phyloP scores from a whole-genome alignment of 108 stramenopile species.

The Aureococcus anophagefferens region DNA sequence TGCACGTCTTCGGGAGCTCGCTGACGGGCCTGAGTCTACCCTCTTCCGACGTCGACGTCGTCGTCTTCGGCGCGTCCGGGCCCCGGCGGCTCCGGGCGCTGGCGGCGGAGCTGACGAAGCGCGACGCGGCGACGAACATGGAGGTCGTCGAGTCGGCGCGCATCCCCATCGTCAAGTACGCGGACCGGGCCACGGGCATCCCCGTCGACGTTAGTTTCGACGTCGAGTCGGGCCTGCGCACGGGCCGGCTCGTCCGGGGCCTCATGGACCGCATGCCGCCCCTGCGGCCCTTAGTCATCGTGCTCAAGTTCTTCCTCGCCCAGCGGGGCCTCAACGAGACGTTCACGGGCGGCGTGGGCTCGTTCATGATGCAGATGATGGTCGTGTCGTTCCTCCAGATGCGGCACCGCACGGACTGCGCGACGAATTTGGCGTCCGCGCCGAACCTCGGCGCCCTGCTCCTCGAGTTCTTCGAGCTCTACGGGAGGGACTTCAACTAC shows the following conservation, averaged over 20 bases:
- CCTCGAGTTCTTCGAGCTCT: slow-evolving; percentile 82
- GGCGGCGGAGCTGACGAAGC: background rate
- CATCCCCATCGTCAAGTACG: slow-evolving; percentile 91
- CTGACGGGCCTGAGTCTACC: slow-evolving; percentile 23
- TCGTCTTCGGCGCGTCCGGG: slow-evolving; percentile 1
- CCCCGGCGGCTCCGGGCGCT: background rate
- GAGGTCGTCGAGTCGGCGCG: slow-evolving; percentile 74
- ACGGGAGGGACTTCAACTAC: slow-evolving; percentile 80
- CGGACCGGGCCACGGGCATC: slow-evolving; percentile 58
- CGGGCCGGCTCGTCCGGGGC: slow-evolving; percentile 61
- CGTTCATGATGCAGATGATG: slow-evolving; percentile 78
- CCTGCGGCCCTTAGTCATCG: slow-evolving; percentile 76
- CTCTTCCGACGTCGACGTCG: slow-evolving; percentile 14
- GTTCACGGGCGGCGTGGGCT: slow-evolving; percentile 84
- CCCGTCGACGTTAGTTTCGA: slow-evolving; percentile 78
- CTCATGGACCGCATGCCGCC: slow-evolving; percentile 71
- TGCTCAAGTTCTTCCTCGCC: slow-evolving; percentile 81
- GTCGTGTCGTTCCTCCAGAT: slow-evolving; percentile 75
- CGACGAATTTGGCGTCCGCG: slow-evolving; percentile 7
- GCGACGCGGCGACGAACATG: slow-evolving; percentile 50
- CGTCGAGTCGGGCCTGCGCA: slow-evolving; percentile 56
- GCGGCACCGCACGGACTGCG: slow-evolving; percentile 37
- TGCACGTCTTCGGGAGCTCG: slow-evolving; percentile 35
- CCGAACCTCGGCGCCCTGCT: slow-evolving; percentile 68
- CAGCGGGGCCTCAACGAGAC: slow-evolving; percentile 82